These are phyloP conservation scores for Suhomyces anneliseae DNA, from an alignment of 1,139 yeast genomes.

Conservation along the genomic window DNA sequence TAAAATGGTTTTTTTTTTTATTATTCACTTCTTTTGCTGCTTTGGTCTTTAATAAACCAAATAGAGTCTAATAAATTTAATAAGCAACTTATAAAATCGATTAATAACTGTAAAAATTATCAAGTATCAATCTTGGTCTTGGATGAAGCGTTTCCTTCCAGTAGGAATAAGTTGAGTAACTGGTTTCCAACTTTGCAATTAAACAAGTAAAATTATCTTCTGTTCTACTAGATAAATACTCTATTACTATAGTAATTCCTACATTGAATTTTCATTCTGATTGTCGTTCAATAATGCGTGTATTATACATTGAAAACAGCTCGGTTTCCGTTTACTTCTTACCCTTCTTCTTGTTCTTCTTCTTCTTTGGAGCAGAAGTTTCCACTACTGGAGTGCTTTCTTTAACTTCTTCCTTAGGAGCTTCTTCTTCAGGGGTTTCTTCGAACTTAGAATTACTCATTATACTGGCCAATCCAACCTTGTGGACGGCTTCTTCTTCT, in stretches of 20 bases:
- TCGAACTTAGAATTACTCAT: slow-evolving; percentile 45
- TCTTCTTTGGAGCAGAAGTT: slow-evolving; percentile 12
- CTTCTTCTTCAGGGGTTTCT: slow-evolving; percentile 13
- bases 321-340: slow-evolving; percentile 4
- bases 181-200: too few relatives aligned
- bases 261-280: too few relatives aligned
- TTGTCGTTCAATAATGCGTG: not conserved
- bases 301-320: not conserved
- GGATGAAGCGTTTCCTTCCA: too few relatives aligned
- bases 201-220: too few relatives aligned
- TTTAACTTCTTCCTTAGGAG: slow-evolving; percentile 6
- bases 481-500: slow-evolving; percentile 19
- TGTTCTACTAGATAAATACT: too few relatives aligned
- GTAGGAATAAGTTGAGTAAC: too few relatives aligned
- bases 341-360: slow-evolving; percentile 17
- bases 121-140: too few relatives aligned
- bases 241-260: too few relatives aligned
- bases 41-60: not conserved
- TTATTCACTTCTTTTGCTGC: not conserved
- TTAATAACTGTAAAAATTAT: too few relatives aligned
- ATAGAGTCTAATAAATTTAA: not conserved
- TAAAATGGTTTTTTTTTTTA: too few relatives aligned
- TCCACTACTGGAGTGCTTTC: slow-evolving; percentile 6
- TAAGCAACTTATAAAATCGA: not conserved
- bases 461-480: slow-evolving; percentile 40